Evolutionary conservation across 192 early-diverging fungal genomes (phyloP), one percentile per base, ranked within the genome.

Genomic region (Mortierella hygrophila): DNA sequence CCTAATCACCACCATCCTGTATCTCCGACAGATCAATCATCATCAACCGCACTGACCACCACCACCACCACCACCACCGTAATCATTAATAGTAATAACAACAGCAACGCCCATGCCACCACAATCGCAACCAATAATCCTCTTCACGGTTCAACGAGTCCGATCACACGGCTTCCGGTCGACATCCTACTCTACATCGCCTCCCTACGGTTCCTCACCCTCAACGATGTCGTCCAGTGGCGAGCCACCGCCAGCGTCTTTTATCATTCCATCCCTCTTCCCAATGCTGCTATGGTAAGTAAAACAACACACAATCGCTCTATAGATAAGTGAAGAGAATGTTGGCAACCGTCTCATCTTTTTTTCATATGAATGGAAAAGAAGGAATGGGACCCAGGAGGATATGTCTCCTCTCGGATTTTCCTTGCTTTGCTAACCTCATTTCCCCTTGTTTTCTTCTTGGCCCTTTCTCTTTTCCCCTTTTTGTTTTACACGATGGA

Each of bases 141-240:
- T 13, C 26, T 32, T 38, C 8, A 26, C 38, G 41, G 18, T 15
- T 46, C 42, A 29, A 29, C 77, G 46, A 72, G 83, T 29, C 78
- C 83, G 10, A 80, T 85, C 18, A 76, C 78, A 3, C 70, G 63
- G 16, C 54, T 86, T 0, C 79, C 84, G 4, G 79, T 81, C 54
- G 84, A 86, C n/a, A 46, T 86, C 32, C 65, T 86, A 6, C 79
- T 86, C 29, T 86, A 86, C 46, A 86, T 81, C 29, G 84, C 84
- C 21, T 86, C 84, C 0, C 49, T 74, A 4, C 78, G 84, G 1
- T 86, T 86, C 60, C 70, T 81, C 29, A 77, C 71, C 4, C 63
- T 80, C 42, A 86, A 81, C 44, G 84, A 86, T n/a, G 75, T 86
- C 37, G 76, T 86, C 15, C 78, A 81, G 69, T 86, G 78, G 84